A percentile compares a stretch with the other conserved stretches of the same genome.
Evolutionary conservation across 768 basidiomycete genomes (phyloP).

Genomic region (Phanerodontia chrysosporium): DNA sequence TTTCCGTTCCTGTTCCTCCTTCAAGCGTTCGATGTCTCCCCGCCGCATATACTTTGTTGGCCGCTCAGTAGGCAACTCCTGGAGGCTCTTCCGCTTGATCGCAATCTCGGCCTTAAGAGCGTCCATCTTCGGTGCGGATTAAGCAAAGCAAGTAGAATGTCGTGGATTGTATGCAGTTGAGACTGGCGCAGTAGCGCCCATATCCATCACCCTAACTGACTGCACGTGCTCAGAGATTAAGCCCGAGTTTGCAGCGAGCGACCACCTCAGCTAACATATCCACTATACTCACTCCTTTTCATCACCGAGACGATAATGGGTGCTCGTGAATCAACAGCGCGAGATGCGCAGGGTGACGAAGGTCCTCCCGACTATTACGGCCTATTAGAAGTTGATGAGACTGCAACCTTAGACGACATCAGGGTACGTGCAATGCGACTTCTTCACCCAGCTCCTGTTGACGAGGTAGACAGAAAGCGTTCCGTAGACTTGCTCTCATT

Average conservation of each 20-base stretch:
- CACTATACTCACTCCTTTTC: no score
- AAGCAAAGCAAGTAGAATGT: no score
- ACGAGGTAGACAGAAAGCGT: constrained; percentile 34
- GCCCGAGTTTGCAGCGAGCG: no score
- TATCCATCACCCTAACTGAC: no score
- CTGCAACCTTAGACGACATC: constrained; percentile 84
- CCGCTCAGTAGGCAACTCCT: constrained; percentile 40
- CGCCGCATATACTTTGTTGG: constrained; percentile 86
- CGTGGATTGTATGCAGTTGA: no score
- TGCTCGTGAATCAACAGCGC: not conserved
- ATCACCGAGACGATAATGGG: not conserved
- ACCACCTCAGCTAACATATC: no score
- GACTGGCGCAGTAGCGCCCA: no score
- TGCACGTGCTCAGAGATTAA: no score
- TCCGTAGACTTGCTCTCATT: constrained; percentile 77
- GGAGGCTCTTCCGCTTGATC: constrained; percentile 76
- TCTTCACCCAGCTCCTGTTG: not conserved
- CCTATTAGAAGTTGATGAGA: constrained; percentile 75
- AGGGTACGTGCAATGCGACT: constrained; percentile 46
- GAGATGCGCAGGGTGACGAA: not conserved
- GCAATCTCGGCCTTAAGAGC: constrained; percentile 87
- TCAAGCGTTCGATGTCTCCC: constrained; percentile 81
- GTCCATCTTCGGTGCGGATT: constrained; percentile 80
- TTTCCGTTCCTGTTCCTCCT: constrained; percentile 41
- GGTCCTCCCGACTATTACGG: constrained; percentile 70